These are phyloP conservation scores for Elasticomyces elasticus DNA, from an alignment of 495 filamentous ascomycete genomes.

Conservation along the genomic window DNA sequence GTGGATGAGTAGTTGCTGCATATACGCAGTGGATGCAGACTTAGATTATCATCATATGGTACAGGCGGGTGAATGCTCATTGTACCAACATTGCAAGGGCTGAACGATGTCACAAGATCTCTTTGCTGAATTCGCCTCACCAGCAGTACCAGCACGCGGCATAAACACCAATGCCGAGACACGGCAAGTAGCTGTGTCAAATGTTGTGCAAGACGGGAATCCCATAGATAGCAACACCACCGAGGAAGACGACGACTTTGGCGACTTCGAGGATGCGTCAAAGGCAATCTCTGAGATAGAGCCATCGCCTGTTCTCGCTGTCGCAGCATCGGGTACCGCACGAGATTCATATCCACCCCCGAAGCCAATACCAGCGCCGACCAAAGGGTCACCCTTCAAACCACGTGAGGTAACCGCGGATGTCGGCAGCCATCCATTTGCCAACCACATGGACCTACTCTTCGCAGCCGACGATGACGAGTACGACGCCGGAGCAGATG, in stretches of 20 bases:
- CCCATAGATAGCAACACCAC: background rate
- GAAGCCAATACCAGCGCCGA: background rate
- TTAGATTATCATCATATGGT: background rate
- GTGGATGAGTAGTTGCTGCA: no score
- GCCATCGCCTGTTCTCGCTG: background rate
- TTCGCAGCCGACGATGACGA: conserved; percentile 19
- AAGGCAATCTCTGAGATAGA: background rate
- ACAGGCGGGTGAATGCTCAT: background rate
- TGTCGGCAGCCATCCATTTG: conserved; percentile 17
- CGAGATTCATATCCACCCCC: background rate
- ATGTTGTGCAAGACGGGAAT: no score
- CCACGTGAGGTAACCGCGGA: background rate
- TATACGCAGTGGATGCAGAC: no score
- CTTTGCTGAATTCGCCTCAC: conserved; percentile 18
- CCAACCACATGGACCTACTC: conserved; percentile 19
- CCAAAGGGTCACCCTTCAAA: background rate
- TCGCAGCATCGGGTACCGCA: background rate
- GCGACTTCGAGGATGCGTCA: conserved; percentile 45
- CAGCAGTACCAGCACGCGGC: background rate
- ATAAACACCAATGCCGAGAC: no score
- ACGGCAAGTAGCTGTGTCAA: no score
- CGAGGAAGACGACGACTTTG: conserved; percentile 46
- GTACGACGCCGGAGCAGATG: conserved; percentile 20
- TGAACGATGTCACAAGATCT: conserved; percentile 20
- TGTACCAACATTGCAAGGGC: background rate